phyloP scores from a whole-genome alignment of 2,329 filamentous ascomycete genomes.

The Talaromyces sp. region DNA sequence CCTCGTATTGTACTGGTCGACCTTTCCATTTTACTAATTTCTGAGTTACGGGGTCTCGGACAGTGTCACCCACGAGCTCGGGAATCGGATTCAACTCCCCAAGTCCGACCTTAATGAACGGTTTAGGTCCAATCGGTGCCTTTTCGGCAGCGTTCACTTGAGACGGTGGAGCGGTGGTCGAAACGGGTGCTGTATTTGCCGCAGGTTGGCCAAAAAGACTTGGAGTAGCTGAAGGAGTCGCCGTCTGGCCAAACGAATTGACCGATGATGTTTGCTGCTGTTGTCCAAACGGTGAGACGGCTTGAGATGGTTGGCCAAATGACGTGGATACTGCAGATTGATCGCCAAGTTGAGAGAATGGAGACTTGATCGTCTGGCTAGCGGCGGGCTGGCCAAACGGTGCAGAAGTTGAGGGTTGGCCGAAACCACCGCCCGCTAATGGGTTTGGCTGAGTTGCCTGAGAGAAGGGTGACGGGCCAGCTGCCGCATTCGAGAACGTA shows the following conservation, averaged over 20 bases:
- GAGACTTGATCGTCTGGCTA: slow-evolving; percentile 28
- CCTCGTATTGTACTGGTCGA: slow-evolving; percentile 56
- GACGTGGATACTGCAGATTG: slow-evolving; percentile 22
- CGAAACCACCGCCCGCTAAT: slow-evolving; percentile 9
- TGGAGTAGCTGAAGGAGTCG: slow-evolving; percentile 27
- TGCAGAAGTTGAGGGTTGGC: slow-evolving; percentile 8
- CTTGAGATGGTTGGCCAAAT: slow-evolving; percentile 17
- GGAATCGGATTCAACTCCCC: slow-evolving; percentile 36
- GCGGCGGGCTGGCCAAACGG: slow-evolving; percentile 45
- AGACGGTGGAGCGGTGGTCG: slow-evolving; percentile 31
- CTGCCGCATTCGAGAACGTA: slow-evolving; percentile 37
- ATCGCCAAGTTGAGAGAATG: slow-evolving; percentile 29
- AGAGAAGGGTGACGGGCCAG: slow-evolving; percentile 42
- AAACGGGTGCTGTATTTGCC: slow-evolving; percentile 23
- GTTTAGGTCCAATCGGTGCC: slow-evolving; percentile 26
- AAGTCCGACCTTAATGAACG: slow-evolving; percentile 28
- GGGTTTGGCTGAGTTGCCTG: slow-evolving; percentile 24
- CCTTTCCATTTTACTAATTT: slow-evolving; percentile 60
- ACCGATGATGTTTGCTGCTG: slow-evolving; percentile 9
- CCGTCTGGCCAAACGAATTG: slow-evolving; percentile 27
- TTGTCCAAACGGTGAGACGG: slow-evolving; percentile 30
- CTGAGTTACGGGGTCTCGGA: slow-evolving; percentile 33
- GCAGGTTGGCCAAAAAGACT: slow-evolving; percentile 30
- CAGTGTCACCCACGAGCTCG: slow-evolving; percentile 35
- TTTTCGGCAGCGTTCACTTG: slow-evolving; percentile 19